Evolutionary conservation across 1,139 yeast genomes (phyloP).

Genomic region (Taiozyma onychis): DNA sequence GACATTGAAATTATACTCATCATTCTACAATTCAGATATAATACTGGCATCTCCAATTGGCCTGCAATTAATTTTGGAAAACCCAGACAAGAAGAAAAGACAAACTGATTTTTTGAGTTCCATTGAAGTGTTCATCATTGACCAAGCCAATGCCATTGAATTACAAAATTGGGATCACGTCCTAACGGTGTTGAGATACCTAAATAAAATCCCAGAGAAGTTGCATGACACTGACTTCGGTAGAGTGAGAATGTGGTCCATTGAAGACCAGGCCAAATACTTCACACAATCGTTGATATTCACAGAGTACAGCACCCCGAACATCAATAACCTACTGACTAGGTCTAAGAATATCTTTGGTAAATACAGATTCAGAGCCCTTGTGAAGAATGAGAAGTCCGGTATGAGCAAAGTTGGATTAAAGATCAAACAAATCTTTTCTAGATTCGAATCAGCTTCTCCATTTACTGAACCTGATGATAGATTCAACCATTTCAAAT

Average conservation of each 20-base stretch:
- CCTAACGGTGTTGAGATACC: constrained; percentile 53
- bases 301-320: constrained; percentile 74
- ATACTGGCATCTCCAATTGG: constrained; percentile 93
- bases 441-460: constrained; percentile 54
- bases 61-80: constrained; percentile 61
- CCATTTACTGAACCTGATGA: constrained; percentile 69
- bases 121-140: constrained; percentile 74
- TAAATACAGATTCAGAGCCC: constrained; percentile 45
- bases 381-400: constrained; percentile 30
- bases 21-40: constrained; percentile 80
- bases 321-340: constrained; percentile 59
- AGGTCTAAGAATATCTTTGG: constrained; percentile 64
- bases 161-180: constrained; percentile 96
- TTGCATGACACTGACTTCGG: constrained; percentile 86
- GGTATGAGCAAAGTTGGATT: constrained; percentile 43
- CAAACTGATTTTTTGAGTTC: constrained; percentile 78
- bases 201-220: constrained; percentile 70
- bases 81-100: constrained; percentile 49
- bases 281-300: constrained; percentile 78
- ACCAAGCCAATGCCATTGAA: constrained; percentile 79
- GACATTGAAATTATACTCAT: constrained; percentile 74
- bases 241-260: constrained; percentile 86
- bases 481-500: constrained; percentile 74
- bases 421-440: constrained; percentile 67
- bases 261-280: constrained; percentile 72